Evolutionary conservation across 106 monocot species (phyloP), one percentile per base, ranked within the genome.

Genomic region (Acorus gramineus): DNA sequence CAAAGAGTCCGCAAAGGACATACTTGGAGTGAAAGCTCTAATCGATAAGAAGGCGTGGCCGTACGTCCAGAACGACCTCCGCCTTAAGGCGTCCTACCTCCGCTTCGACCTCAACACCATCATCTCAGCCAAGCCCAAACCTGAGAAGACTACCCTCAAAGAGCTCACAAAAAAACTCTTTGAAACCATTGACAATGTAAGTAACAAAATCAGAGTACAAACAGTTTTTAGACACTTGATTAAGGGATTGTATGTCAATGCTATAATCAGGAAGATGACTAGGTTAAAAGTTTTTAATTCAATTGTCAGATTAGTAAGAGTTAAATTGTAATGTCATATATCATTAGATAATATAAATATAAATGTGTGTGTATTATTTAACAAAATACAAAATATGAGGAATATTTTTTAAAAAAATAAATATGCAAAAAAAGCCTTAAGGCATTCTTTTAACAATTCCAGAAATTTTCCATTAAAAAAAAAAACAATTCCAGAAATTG

Each of bases 11-110:
- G 87, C 78, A 0, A 76, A 85, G 66, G 95, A 96, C 2, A 96
- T 96, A 51, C 51, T 96, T 2, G 53, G 59, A 50, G 79, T 96
- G 9, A 96, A 90, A 63, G 61, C 9, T 11, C 59, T 82, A 11
- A 96, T 96, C n/a, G 87, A 90, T 42, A 90, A 96, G 87, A 96
- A 87, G 76, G 80, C 75, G 13, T 96, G 95, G 95, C 87, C 95
- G 0, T 90, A 87, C 43, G 95, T 96, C 11, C 66, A 65, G 74
- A 90, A 87, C 46, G 90, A 90, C 56, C 95, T 96, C 69, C 90
- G 95, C 11, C 72, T 79, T 57, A 87, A 51, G 75, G 95, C 82
- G 5, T 53, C 59, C 0, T 96, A 83, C 43, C 90, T 96, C 52
- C 95, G 95, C 10, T 96, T 74, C 52, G 95, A 95, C 9, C 89